Evolutionary conservation across 2,329 filamentous ascomycete species (phyloP).

Genomic region (Penicillium expansum): DNA sequence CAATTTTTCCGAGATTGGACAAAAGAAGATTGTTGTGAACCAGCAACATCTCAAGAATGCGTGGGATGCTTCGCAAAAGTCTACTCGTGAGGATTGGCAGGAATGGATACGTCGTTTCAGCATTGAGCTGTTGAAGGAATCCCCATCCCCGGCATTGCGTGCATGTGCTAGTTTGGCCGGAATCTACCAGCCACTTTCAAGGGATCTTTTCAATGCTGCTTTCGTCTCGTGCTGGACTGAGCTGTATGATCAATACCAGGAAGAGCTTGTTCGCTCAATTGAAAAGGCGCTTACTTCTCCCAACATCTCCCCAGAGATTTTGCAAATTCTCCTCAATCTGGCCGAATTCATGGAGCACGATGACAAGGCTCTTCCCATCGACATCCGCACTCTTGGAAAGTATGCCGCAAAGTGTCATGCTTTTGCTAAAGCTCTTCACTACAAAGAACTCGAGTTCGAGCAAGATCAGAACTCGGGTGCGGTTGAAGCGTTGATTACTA

Average conservation of each 20-base stretch:
- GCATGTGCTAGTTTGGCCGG: slow-evolving; percentile 90
- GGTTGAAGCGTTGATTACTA: slow-evolving; percentile 95
- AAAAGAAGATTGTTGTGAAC: slow-evolving; percentile 95
- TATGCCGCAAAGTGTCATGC: slow-evolving; percentile 97
- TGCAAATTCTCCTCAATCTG: slow-evolving; percentile 90
- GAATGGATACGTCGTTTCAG: slow-evolving; percentile 98
- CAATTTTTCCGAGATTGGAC: slow-evolving; percentile 76
- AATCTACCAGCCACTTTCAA: slow-evolving; percentile 84
- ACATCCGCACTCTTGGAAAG: slow-evolving; percentile 88
- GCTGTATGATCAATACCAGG: slow-evolving; percentile 92
- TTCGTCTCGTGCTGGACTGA: slow-evolving; percentile 99
- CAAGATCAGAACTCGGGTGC: slow-evolving; percentile 95
- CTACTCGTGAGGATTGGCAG: slow-evolving; percentile 97
- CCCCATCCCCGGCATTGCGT: slow-evolving; percentile 88
- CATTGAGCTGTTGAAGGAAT: slow-evolving; percentile 90
- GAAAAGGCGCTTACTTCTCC: slow-evolving; percentile 93
- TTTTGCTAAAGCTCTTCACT: slow-evolving; percentile 96
- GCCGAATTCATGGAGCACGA: slow-evolving; percentile 99
- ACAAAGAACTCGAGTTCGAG: slow-evolving; percentile 97
- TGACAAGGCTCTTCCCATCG: slow-evolving; percentile 95
- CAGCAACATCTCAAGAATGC: slow-evolving; percentile 95
- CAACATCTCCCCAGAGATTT: slow-evolving; percentile 91
- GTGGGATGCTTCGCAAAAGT: slow-evolving; percentile 96
- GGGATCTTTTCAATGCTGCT: slow-evolving; percentile 95
- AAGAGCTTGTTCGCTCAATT: slow-evolving; percentile 92